Percentiles rank a stretch among this genome's conserved stretches.
Evolutionary conservation across 371 early-diverging fungal species (phyloP).

Genomic region (Gilbertella persicaria): DNA sequence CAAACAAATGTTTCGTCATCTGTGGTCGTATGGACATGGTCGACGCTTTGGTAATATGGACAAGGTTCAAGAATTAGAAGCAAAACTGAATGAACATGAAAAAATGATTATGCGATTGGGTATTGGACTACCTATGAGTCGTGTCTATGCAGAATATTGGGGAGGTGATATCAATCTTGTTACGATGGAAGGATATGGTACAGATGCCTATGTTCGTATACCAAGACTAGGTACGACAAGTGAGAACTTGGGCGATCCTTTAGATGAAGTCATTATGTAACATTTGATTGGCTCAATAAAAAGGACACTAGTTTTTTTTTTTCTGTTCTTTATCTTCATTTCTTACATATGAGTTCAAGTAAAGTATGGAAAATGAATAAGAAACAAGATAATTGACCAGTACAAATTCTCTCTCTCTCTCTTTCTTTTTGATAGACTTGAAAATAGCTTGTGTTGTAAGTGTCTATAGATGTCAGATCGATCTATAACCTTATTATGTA

Average conservation of each 20-base stretch:
- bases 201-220: conserved; percentile 80
- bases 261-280: conserved; percentile 27
- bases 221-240: conserved; percentile 63
- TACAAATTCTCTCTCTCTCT: too few species aligned
- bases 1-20: conserved; percentile 43
- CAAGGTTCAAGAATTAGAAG: conserved; percentile 60
- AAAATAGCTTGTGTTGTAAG: conserved; percentile 70
- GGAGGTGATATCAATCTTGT: conserved; percentile 66
- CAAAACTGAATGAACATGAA: conserved; percentile 56
- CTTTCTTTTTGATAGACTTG: conserved; percentile 42
- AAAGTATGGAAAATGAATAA: too few species aligned
- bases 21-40: conserved; percentile 76
- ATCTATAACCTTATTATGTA: conserved; percentile 17
- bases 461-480: conserved; percentile 7
- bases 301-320: too few species aligned
- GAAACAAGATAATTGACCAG: too few species aligned
- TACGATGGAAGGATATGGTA: conserved; percentile 78
- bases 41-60: conserved; percentile 58
- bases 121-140: conserved; percentile 81
- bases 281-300: too few species aligned
- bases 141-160: conserved; percentile 84
- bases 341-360: too few species aligned
- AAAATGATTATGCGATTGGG: conserved; percentile 60
- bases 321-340: too few species aligned
- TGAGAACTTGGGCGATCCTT: conserved; percentile 46